Conservation (phyloP, 2,329 filamentous ascomycete species). For the Leptographium procerum region DNA sequence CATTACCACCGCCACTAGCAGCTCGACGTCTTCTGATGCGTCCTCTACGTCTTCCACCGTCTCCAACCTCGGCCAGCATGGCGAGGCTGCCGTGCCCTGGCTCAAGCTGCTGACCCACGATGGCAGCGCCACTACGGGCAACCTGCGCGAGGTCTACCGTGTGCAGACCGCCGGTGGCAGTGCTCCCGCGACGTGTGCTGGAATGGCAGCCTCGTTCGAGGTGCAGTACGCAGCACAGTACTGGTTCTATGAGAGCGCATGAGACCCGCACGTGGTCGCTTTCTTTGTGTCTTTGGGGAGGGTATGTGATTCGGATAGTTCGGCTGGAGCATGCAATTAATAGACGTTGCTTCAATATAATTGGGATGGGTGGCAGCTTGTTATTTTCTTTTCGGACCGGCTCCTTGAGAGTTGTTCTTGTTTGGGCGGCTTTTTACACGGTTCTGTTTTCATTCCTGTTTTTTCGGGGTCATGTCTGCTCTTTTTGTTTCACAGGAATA, state of each 20-base stretch:
- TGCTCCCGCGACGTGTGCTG: constrained; percentile 61
- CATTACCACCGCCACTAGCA: constrained; percentile 35
- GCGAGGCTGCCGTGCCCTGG: constrained; percentile 67
- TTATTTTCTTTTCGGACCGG: not conserved
- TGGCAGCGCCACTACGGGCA: constrained; percentile 40
- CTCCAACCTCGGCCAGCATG: constrained; percentile 39
- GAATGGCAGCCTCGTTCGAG: constrained; percentile 50
- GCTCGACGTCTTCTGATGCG: constrained; percentile 7
- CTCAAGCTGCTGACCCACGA: constrained; percentile 52
- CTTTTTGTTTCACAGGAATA: not conserved
- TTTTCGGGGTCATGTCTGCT: no score
- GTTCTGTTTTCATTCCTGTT: no score
- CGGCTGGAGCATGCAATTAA: not conserved
- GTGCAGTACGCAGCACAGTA: constrained; percentile 76
- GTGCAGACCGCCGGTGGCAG: constrained; percentile 74
- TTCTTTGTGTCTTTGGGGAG: not conserved
- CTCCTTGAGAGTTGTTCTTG: not conserved
- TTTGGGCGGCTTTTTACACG: not conserved
- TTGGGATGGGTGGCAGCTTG: not conserved
- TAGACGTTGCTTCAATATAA: not conserved
- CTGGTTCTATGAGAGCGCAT: constrained; percentile 24
- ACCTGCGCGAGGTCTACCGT: constrained; percentile 68
- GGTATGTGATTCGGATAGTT: not conserved
- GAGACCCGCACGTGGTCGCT: not conserved
- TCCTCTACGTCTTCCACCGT: constrained; percentile 18